These are phyloP conservation scores for Berkeleyomyces basicola DNA, from an alignment of 2,329 filamentous ascomycete genomes.

Conservation along the genomic window DNA sequence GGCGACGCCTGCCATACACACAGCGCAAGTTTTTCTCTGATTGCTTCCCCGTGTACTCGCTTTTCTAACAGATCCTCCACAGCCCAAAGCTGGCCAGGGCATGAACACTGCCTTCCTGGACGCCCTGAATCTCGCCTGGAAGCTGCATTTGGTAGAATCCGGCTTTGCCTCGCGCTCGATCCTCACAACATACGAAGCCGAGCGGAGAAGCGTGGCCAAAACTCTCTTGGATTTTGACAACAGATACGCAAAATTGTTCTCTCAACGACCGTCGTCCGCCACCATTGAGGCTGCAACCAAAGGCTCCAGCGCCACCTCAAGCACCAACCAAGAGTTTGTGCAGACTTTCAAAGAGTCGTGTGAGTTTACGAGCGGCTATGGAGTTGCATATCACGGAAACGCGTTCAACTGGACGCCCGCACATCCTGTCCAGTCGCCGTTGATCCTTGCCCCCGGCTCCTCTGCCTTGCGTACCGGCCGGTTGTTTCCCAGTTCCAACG, in stretches of 20 bases:
- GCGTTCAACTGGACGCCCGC: conserved; percentile 63
- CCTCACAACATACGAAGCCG: conserved; percentile 70
- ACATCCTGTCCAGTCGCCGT: conserved; percentile 53
- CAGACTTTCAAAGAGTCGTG: conserved; percentile 81
- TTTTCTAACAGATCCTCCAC: conserved; percentile 28
- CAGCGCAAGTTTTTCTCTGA: conserved; percentile 33
- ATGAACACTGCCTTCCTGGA: conserved; percentile 72
- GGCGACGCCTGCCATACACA: conserved; percentile 71
- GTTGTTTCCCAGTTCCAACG: conserved; percentile 60
- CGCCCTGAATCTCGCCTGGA: conserved; percentile 86
- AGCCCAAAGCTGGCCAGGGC: conserved; percentile 62
- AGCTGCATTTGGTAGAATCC: conserved; percentile 77
- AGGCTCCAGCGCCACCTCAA: conserved; percentile 16
- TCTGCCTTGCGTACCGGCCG: conserved; percentile 56
- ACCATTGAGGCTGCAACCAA: conserved; percentile 52
- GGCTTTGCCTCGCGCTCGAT: conserved; percentile 62
- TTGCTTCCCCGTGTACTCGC: not conserved
- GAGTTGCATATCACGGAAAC: conserved; percentile 72
- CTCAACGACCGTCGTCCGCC: conserved; percentile 53
- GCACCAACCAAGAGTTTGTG: conserved; percentile 53
- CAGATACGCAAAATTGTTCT: conserved; percentile 81
- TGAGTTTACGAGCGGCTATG: conserved; percentile 86
- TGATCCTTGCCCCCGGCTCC: conserved; percentile 46
- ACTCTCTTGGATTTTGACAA: conserved; percentile 74
- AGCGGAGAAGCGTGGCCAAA: conserved; percentile 73